Evolutionary conservation across 176 grass and related monocot genomes (phyloP).

Genomic region (Bromus sterilis): DNA sequence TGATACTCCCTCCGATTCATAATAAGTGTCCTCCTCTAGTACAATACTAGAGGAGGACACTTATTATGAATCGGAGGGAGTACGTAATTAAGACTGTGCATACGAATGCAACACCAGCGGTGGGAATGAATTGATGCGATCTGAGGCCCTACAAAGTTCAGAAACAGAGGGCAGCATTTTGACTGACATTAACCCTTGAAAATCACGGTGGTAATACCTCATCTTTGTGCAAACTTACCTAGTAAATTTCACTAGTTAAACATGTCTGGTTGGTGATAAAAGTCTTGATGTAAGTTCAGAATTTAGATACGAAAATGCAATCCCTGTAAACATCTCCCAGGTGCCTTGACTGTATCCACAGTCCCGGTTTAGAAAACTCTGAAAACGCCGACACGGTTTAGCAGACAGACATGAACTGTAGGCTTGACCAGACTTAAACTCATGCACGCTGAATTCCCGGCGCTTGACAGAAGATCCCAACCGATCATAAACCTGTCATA

Average conservation of each 20-base stretch:
- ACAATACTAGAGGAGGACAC: no score
- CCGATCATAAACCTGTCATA: no score
- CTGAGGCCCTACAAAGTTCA: background rate
- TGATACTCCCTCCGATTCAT: no score
- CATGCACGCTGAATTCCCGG: background rate
- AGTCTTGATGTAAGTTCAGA: no score
- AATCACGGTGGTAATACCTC: background rate
- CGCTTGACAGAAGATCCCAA: background rate
- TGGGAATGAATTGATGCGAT: background rate
- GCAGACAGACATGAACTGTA: slow-evolving; percentile 38
- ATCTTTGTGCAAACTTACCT: background rate
- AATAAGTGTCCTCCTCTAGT: no score
- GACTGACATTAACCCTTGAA: background rate
- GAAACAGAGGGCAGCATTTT: background rate
- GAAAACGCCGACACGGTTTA: slow-evolving; percentile 24
- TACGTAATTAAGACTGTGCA: background rate
- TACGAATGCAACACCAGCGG: background rate
- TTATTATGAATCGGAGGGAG: no score
- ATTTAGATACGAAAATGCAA: no score
- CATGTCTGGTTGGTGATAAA: background rate
- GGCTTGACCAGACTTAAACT: slow-evolving; percentile 14
- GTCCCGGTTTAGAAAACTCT: background rate
- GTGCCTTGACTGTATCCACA: background rate
- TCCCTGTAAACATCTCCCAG: background rate
- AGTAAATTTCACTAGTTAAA: background rate